phyloP scores from a whole-genome alignment of 768 basidiomycete genomes.

The Filobasidium floriforme region DNA sequence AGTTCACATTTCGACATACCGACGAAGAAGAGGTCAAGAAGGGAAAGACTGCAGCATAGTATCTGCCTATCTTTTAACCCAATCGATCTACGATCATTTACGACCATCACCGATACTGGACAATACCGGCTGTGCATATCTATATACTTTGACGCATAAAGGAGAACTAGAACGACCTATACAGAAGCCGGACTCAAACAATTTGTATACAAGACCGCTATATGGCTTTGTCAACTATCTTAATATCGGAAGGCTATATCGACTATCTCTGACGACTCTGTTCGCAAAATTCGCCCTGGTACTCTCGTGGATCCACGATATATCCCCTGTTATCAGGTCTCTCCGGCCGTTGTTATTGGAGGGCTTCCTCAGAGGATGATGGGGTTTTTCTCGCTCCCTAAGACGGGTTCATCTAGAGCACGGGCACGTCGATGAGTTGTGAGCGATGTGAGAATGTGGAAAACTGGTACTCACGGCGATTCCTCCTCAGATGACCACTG shows the following conservation, averaged over 20 bases:
- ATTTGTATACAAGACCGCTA: too few species aligned
- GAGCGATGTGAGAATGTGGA: not conserved
- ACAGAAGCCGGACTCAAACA: too few species aligned
- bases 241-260: too few species aligned
- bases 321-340: not conserved
- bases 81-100: not conserved
- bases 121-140: too few species aligned
- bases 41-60: not conserved
- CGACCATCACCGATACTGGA: too few species aligned
- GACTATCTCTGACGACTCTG: too few species aligned
- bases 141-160: too few species aligned
- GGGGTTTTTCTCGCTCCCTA: not conserved
- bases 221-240: too few species aligned
- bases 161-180: too few species aligned
- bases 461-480: not conserved
- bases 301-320: not conserved
- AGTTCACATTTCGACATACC: conserved; percentile 2
- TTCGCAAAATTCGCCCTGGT: too few species aligned
- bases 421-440: not conserved
- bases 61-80: not conserved
- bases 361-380: not conserved
- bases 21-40: conserved; percentile 9
- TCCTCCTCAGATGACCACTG: not conserved
- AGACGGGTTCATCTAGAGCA: too few species aligned
- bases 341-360: not conserved